Evolutionary conservation across 1,284 basidiomycete species (phyloP).

Genomic region (Cutaneotrichosporon sp.): DNA sequence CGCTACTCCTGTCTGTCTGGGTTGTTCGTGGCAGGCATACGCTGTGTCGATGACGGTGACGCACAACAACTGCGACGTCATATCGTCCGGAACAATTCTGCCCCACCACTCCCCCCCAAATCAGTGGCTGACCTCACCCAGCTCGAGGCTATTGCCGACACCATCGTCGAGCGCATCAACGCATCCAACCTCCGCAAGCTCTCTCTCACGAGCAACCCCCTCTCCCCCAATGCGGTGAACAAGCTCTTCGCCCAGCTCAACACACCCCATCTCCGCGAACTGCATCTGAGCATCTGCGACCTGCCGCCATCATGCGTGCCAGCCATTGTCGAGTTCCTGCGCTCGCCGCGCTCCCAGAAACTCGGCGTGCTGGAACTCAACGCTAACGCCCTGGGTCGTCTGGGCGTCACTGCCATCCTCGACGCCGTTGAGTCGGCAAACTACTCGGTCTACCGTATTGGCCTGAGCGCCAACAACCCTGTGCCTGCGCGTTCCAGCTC

Average conservation of each 20-base stretch:
- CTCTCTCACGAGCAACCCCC: conserved; percentile 40
- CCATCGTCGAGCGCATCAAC: conserved; percentile 30
- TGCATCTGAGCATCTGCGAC: conserved; percentile 43
- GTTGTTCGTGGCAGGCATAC: neutral
- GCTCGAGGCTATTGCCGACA: conserved; percentile 15
- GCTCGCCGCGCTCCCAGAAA: conserved; percentile 30
- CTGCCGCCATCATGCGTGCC: conserved; percentile 23
- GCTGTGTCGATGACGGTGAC: neutral
- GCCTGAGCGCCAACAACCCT: conserved; percentile 33
- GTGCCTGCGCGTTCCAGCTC: conserved; percentile 5
- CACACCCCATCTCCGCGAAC: conserved; percentile 31
- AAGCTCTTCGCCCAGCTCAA: conserved; percentile 33
- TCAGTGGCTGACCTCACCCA: conserved; percentile 3
- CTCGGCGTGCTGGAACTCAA: conserved; percentile 42
- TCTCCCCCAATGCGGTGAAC: conserved; percentile 25
- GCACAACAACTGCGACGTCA: neutral
- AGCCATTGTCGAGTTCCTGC: conserved; percentile 30
- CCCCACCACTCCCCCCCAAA: neutral
- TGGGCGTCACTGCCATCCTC: conserved; percentile 36
- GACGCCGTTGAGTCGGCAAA: conserved; percentile 39
- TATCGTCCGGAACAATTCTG: neutral
- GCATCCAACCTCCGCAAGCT: conserved; percentile 33
- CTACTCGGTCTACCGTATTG: conserved; percentile 35
- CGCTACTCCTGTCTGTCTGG: neutral
- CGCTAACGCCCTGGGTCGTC: conserved; percentile 39